phyloP scores from a whole-genome alignment of 495 filamentous ascomycete species.

The Neurospora tetrasperma region DNA sequence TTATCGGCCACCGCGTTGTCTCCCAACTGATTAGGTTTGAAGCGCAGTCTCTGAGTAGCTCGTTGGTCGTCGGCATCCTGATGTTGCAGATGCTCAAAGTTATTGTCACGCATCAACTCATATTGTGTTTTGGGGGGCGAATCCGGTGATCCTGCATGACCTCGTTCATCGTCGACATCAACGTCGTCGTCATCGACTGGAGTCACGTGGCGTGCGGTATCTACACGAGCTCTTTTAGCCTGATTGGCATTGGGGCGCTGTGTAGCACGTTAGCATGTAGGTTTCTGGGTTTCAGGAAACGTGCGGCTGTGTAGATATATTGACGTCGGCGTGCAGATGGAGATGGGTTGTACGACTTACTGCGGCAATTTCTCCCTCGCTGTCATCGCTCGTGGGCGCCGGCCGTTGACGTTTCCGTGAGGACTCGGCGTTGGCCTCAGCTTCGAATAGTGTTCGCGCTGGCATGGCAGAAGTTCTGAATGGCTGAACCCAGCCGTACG shows the following conservation, averaged over 20 bases:
- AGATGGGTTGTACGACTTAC: not conserved
- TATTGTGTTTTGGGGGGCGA: slow-evolving; percentile 39
- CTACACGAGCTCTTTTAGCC: slow-evolving; percentile 11
- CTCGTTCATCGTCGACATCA: slow-evolving; percentile 12
- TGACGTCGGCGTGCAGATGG: not conserved
- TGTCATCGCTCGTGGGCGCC: slow-evolving; percentile 26
- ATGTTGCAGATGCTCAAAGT: slow-evolving; percentile 42
- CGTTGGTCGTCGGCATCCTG: slow-evolving; percentile 51
- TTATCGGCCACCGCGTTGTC: slow-evolving; percentile 71
- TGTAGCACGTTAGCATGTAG: not conserved
- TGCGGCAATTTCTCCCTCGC: slow-evolving; percentile 30
- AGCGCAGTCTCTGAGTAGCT: slow-evolving; percentile 60
- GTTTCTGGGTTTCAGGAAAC: not conserved
- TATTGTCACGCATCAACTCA: slow-evolving; percentile 40
- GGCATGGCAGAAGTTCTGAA: not conserved
- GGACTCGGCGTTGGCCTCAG: slow-evolving; percentile 11
- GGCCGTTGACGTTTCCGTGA: slow-evolving; percentile 26
- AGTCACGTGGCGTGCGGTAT: slow-evolving; percentile 33
- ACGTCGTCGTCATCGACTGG: slow-evolving; percentile 28
- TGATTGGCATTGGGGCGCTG: not conserved
- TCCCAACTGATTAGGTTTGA: slow-evolving; percentile 40
- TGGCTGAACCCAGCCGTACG: not conserved
- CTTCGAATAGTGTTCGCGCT: not conserved
- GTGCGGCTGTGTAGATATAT: not conserved
- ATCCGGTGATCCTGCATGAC: slow-evolving; percentile 3